A percentile compares a stretch with the other conserved stretches of the same genome.
phyloP scores from a whole-genome alignment of 2,329 filamentous ascomycete species.

The Trichoderma cornu-damae region DNA sequence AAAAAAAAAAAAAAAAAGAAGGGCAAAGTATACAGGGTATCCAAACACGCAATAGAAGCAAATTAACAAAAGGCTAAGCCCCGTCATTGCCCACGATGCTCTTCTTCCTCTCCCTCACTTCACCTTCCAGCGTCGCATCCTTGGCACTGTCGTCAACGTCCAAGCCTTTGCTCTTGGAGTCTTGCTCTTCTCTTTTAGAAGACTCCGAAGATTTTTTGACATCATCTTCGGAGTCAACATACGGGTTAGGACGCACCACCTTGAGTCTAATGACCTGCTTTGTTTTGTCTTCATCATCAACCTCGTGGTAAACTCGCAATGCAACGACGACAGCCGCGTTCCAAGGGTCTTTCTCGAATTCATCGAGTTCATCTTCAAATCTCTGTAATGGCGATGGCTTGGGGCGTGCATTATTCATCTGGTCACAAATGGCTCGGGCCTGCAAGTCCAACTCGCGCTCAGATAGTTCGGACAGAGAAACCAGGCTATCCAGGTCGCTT shows the following conservation, averaged over 20 bases:
- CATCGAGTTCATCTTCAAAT: constrained; percentile 45
- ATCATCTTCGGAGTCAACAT: constrained; percentile 26
- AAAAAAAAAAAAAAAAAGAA: neutral
- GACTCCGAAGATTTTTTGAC: constrained; percentile 22
- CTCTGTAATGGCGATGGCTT: neutral
- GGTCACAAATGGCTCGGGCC: constrained; percentile 23
- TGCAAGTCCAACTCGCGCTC: constrained; percentile 37
- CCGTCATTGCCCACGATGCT: constrained; percentile 32
- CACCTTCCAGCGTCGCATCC: constrained; percentile 39
- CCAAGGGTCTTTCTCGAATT: constrained; percentile 55
- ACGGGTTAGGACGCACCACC: constrained; percentile 38
- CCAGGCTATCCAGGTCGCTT: constrained; percentile 28
- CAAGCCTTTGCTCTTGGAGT: constrained; percentile 30
- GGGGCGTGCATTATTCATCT: constrained; percentile 2
- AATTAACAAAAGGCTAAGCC: neutral
- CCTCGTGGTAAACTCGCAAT: constrained; percentile 56
- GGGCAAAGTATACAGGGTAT: neutral
- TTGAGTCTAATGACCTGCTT: constrained; percentile 36
- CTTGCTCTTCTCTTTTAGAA: neutral
- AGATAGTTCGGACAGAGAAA: constrained; percentile 37
- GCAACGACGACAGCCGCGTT: constrained; percentile 60
- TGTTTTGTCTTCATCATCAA: constrained; percentile 29
- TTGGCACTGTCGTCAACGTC: constrained; percentile 45
- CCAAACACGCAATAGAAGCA: neutral
- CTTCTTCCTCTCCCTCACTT: constrained; percentile 31